These are phyloP conservation scores for Rhamnella rubrinervis DNA, from an alignment of 331 rosid species.

Conservation along the genomic window DNA sequence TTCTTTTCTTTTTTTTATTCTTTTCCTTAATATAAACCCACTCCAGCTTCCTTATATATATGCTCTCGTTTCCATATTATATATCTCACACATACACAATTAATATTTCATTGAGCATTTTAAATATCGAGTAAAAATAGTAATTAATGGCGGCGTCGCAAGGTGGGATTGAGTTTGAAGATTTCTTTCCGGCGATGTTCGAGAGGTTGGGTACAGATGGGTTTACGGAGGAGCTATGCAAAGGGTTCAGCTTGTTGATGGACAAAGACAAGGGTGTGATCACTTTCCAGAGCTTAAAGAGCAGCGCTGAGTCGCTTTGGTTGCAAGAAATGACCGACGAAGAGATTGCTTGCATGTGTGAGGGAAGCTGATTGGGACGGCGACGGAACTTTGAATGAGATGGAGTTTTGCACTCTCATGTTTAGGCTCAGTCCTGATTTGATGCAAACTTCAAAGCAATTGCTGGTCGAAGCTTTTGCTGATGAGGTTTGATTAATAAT, in stretches of 20 bases:
- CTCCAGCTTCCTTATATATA: neutral
- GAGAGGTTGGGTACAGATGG: slow-evolving; percentile 68
- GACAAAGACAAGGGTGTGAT: slow-evolving; percentile 61
- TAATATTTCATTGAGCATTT: neutral
- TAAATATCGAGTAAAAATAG: neutral
- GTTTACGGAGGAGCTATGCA: slow-evolving; percentile 71
- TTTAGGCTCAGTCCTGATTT: slow-evolving; percentile 77
- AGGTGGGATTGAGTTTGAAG: slow-evolving; percentile 53
- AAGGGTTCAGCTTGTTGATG: slow-evolving; percentile 63
- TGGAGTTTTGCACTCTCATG: slow-evolving; percentile 89
- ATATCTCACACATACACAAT: neutral
- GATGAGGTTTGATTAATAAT: neutral
- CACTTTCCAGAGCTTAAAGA: slow-evolving; percentile 82
- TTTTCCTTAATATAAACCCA: slow-evolving; percentile 3
- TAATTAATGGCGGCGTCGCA: slow-evolving; percentile 24
- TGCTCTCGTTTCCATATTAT: neutral
- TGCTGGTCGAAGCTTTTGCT: too few species aligned
- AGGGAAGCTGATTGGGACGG: slow-evolving; percentile 85
- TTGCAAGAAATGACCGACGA: slow-evolving; percentile 66
- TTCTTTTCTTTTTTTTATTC: neutral
- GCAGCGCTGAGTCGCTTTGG: slow-evolving; percentile 62
- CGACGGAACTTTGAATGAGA: slow-evolving; percentile 66
- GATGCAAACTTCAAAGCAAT: slow-evolving; percentile 51
- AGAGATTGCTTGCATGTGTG: slow-evolving; percentile 65
- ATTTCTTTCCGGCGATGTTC: slow-evolving; percentile 75